A percentile compares a stretch with the other conserved stretches of the same genome.
phyloP scores from a whole-genome alignment of 768 basidiomycete species.

The Pleurotus platypus region DNA sequence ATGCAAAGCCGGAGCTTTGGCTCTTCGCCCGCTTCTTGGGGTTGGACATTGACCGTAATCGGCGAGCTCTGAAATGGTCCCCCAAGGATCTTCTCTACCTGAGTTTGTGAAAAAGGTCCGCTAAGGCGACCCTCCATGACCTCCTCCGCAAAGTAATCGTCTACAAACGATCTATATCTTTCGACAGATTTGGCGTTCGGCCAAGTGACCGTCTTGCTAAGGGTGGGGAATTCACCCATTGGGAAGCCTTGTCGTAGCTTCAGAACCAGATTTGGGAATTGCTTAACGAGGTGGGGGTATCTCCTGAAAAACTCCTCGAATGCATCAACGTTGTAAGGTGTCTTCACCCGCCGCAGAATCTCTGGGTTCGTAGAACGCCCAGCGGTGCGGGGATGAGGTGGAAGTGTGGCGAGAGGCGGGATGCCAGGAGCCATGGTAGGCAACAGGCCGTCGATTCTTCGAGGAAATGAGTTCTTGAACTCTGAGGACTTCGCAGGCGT shows the following conservation, averaged over 20 bases:
- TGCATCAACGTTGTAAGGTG: background rate
- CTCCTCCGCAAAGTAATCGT: constrained; percentile 13
- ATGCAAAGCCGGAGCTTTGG: constrained; percentile 18
- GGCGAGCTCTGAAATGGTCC: constrained; percentile 22
- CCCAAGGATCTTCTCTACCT: constrained; percentile 19
- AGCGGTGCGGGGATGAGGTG: background rate
- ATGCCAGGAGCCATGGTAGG: too few relatives aligned
- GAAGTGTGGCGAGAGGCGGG: background rate
- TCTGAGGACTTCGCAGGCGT: too few relatives aligned
- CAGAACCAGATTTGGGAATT: background rate
- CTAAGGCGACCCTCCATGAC: constrained; percentile 9
- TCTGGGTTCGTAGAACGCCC: background rate
- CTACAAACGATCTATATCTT: constrained; percentile 2
- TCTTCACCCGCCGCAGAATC: background rate
- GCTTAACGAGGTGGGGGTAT: background rate
- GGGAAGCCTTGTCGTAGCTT: background rate
- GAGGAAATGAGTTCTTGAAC: too few relatives aligned
- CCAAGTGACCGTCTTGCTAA: constrained; percentile 6
- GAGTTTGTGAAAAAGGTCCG: constrained; percentile 14
- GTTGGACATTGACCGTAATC: constrained; percentile 1
- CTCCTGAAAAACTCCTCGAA: background rate
- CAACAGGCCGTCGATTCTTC: too few relatives aligned
- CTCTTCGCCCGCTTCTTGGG: constrained; percentile 14
- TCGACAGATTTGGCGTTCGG: constrained; percentile 17
- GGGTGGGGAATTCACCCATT: background rate